phyloP scores from a whole-genome alignment of 306 rosid genomes.

The Cicer chorassanicum region DNA sequence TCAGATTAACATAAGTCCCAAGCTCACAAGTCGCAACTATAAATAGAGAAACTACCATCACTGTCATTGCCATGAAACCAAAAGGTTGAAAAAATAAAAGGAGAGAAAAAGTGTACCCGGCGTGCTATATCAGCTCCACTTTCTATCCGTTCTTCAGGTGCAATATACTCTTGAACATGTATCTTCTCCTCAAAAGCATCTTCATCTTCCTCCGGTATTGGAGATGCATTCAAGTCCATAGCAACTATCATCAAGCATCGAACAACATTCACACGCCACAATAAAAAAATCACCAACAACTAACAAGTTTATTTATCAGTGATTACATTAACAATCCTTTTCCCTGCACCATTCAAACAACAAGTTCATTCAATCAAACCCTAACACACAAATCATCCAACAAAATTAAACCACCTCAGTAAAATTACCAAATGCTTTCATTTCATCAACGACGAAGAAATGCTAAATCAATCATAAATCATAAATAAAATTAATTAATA shows the following conservation, averaged over 20 bases:
- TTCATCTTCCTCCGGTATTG: conserved; percentile 94
- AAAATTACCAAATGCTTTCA: conserved; percentile 1
- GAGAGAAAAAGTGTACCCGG: conserved; percentile 62
- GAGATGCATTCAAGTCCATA: conserved; percentile 99
- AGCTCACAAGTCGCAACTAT: background rate
- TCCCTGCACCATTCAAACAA: conserved; percentile 47
- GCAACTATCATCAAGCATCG: conserved; percentile 82
- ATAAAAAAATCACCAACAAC: conserved; percentile 23
- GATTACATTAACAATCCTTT: conserved; percentile 17
- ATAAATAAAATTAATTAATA: conserved; percentile 11
- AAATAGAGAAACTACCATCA: background rate
- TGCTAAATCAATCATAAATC: conserved; percentile 4
- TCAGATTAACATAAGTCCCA: background rate
- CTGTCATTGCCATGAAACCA: background rate
- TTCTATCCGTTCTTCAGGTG: conserved; percentile 81
- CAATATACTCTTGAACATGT: conserved; percentile 59
- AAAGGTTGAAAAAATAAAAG: background rate
- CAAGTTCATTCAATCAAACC: conserved; percentile 10
- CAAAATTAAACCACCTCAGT: conserved; percentile 4
- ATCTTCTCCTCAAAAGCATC: conserved; percentile 62
- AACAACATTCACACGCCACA: conserved; percentile 57
- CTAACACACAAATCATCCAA: conserved; percentile 36
- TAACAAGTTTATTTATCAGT: conserved; percentile 13
- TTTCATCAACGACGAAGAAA: conserved; percentile 14
- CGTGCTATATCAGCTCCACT: conserved; percentile 82